Evolutionary conservation across 306 rosid genomes (phyloP).

Genomic region (Delonix regia): DNA sequence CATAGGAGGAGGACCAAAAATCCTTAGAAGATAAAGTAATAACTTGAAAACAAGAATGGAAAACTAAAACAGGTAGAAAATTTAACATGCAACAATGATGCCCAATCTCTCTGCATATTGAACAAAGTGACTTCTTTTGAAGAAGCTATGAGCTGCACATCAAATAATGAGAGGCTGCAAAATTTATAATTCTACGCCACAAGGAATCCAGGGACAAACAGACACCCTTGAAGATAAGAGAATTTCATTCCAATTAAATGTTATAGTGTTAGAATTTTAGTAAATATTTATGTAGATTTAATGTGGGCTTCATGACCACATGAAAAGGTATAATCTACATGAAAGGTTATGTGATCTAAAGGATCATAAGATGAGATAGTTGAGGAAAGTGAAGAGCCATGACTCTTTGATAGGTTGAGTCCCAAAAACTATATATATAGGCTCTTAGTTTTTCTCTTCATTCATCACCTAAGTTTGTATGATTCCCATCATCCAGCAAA

Average conservation of each 20-base stretch:
- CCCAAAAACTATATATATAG: no score
- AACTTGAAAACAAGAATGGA: neutral
- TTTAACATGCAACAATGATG: neutral
- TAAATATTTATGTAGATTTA: no score
- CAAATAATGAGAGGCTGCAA: neutral
- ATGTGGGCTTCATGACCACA: no score
- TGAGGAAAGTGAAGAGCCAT: no score
- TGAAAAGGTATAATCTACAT: no score
- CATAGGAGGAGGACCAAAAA: neutral
- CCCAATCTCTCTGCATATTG: neutral
- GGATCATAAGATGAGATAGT: no score
- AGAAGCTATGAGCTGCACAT: neutral
- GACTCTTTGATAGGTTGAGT: no score
- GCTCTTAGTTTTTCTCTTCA: no score
- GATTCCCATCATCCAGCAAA: no score
- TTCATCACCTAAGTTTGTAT: no score
- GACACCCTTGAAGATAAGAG: neutral
- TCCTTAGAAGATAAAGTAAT: neutral
- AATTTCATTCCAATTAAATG: neutral
- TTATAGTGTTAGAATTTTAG: no score
- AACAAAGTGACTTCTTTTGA: neutral
- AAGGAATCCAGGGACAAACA: neutral
- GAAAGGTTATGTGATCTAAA: no score
- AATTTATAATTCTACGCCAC: neutral
- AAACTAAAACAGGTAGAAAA: neutral